Conservation (phyloP, 345 rosid species). For the Euphorbia tirucalli region DNA sequence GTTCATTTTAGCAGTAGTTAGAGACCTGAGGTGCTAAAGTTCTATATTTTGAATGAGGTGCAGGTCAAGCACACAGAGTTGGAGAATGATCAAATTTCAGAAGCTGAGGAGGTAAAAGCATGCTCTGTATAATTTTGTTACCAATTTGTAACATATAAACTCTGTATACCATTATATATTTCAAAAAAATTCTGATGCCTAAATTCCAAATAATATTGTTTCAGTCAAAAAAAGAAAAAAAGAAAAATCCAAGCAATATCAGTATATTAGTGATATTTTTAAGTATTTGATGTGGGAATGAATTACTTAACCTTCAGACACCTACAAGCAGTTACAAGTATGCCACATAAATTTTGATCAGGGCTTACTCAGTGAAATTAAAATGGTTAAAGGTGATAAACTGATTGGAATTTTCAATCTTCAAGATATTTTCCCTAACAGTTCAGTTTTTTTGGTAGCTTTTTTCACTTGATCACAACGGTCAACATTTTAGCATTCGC, state of each 20-base stretch:
- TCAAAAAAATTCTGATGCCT: no score
- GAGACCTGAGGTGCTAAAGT: neutral
- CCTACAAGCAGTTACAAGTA: no score
- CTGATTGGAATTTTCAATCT: neutral
- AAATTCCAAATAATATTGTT: no score
- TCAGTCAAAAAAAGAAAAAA: no score
- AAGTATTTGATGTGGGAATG: no score
- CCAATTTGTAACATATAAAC: neutral
- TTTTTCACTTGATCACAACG: neutral
- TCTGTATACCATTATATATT: neutral
- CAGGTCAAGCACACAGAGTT: conserved; percentile 53
- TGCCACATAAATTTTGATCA: no score
- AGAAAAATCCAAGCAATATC: no score
- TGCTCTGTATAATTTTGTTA: neutral
- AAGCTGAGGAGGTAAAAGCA: conserved; percentile 50
- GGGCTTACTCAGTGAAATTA: no score
- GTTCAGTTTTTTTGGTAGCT: neutral
- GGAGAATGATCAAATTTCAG: conserved; percentile 40
- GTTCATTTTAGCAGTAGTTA: neutral
- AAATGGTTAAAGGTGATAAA: neutral
- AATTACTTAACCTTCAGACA: no score
- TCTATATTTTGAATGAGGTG: conserved; percentile 9
- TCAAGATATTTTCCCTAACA: neutral
- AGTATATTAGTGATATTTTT: no score
- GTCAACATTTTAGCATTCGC: neutral